phyloP scores from a whole-genome alignment of 305 asterid genomes.

The Petunia hybrid region DNA sequence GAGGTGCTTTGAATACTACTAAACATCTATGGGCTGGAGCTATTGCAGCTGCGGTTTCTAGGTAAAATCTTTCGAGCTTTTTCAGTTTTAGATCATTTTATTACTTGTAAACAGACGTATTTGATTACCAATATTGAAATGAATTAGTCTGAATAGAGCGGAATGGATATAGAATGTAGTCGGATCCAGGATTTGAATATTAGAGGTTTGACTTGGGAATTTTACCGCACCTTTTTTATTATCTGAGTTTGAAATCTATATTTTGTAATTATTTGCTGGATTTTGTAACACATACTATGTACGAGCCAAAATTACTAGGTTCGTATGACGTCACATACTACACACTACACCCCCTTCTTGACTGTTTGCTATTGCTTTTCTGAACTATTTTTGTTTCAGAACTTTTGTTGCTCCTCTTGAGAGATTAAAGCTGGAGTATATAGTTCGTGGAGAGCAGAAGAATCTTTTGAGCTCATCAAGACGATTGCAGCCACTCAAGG shows the following conservation, averaged over 20 bases:
- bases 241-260: no score
- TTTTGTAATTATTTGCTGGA: no score
- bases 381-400: slow-evolving; percentile 54
- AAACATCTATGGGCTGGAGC: slow-evolving; percentile 99
- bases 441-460: slow-evolving; percentile 92
- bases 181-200: no score
- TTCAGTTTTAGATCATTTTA: no score
- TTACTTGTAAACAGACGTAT: no score
- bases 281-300: no score
- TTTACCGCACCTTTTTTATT: no score
- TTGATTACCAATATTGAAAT: no score
- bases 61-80: slow-evolving; percentile 40
- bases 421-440: slow-evolving; percentile 93
- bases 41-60: slow-evolving; percentile 89
- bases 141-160: no score
- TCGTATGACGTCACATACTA: not conserved
- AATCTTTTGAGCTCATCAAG: slow-evolving; percentile 71
- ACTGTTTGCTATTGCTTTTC: not conserved
- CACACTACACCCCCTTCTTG: not conserved
- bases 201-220: no score
- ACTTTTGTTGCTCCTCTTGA: slow-evolving; percentile 96
- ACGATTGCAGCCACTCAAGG: slow-evolving; percentile 83
- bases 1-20: slow-evolving; percentile 75
- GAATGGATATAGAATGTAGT: no score
- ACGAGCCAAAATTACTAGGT: no score